Base-by-base conservation (phyloP, 2,329 filamentous ascomycete species). In the Phialophora tarda region DNA sequence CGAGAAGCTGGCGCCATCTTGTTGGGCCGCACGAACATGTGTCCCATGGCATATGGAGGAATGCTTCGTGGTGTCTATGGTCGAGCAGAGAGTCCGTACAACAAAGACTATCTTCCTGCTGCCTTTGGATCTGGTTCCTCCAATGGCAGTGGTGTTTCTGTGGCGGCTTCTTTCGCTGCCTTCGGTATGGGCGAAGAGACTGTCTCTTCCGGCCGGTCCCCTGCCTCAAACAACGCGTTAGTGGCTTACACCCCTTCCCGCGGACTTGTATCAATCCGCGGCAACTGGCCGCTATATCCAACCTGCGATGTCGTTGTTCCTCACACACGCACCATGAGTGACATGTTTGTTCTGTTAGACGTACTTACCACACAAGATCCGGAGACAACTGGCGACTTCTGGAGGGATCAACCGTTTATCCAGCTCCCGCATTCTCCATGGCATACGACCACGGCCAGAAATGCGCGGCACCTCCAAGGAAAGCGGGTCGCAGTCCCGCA, bases 21-120 rank as follows among this genome's bases (percentile, higher is more conserved):
- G 23, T 76, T 86, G 0, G 86, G 86, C 0, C 80, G 82, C 53
- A 86, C 86, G 0, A 88, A 88, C 63, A 86, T 87, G 82, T 85
- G 83, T 0, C 82, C 85, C 0, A 86, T 87, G 84, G 85, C 85
- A 11, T 81, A 82, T 24, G 85, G 84, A 0, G 85, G 86, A 0
- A 86, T 85, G 80, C 84, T 86, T 65, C 78, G 85, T 7, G 85
- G 85, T 0, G 68, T 84, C 0, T 86, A 86, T 66, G 85, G 85
- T 0, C 78, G 85, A 2, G 83, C 85, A 0, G 84, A 86, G 71
- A 84, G 80, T 26, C 85, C 85, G 0, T 88, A 88, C 70, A 87
- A 86, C 59, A 62, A 72, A 0, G 78, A 82, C 0, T 88, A 84
- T 59, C 75, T 86, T 1, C 79, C 85, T 0, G 84, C 83, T 2